Percentiles rank a stretch among this genome's conserved stretches.
These are phyloP conservation scores for Pythium aristosporum DNA, from an alignment of 352 stramenopile genomes.

Conservation along the genomic window DNA sequence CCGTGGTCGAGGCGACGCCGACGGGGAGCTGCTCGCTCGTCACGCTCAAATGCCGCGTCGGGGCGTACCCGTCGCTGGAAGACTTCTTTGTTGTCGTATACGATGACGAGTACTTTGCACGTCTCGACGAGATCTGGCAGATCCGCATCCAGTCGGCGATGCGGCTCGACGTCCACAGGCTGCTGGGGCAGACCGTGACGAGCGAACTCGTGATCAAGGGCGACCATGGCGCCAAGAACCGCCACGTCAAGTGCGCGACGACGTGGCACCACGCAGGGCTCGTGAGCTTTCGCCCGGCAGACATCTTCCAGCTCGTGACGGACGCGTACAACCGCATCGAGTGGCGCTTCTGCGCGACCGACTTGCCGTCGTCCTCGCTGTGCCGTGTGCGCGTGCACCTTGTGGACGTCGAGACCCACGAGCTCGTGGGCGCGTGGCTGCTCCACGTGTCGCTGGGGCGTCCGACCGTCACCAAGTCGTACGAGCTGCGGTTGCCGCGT, in stretches of 20 bases:
- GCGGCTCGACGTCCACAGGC: conserved; percentile 84
- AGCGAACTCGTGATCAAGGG: conserved; percentile 91
- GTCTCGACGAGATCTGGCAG: conserved; percentile 83
- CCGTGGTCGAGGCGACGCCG: conserved; percentile 24
- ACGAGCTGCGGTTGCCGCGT: conserved; percentile 79
- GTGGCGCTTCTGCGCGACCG: conserved; percentile 68
- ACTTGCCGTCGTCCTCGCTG: conserved; percentile 27
- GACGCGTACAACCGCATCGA: conserved; percentile 92
- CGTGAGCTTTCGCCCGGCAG: conserved; percentile 72
- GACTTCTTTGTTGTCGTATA: conserved; percentile 92
- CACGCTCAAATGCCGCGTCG: conserved; percentile 88
- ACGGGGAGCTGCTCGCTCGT: conserved; percentile 23
- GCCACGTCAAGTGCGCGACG: conserved; percentile 55
- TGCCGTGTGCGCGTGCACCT: conserved; percentile 73
- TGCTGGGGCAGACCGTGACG: conserved; percentile 78
- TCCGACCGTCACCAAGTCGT: conserved; percentile 91
- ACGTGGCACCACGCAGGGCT: conserved; percentile 37
- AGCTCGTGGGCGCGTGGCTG: conserved; percentile 91
- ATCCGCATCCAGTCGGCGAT: conserved; percentile 73
- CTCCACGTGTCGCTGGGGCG: conserved; percentile 68
- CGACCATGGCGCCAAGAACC: conserved; percentile 38
- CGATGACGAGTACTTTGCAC: conserved; percentile 81
- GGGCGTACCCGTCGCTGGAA: conserved; percentile 81
- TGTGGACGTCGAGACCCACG: conserved; percentile 87
- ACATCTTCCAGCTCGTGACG: conserved; percentile 86